Percentiles rank a stretch among this genome's conserved stretches.
phyloP scores from a whole-genome alignment of 23 red algal species.

The Cyanidiococcus yangmingshanensis region DNA sequence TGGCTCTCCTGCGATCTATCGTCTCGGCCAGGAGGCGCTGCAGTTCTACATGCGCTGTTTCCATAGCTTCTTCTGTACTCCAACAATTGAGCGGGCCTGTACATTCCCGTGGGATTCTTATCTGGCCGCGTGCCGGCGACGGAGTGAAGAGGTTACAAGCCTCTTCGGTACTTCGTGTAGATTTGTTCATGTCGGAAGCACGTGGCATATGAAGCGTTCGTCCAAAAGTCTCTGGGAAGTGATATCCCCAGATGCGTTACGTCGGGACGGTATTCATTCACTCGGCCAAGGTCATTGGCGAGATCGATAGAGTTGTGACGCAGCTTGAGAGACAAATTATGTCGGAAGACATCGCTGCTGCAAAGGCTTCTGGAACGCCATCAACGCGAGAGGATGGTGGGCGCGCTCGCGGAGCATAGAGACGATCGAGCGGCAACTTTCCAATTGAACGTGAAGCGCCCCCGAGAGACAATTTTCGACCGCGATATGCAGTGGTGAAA shows the following conservation, averaged over 20 bases:
- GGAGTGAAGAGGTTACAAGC: not conserved
- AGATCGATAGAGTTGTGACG: not conserved
- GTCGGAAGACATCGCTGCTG: too few relatives aligned
- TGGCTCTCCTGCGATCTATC: not conserved
- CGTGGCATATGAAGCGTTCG: not conserved
- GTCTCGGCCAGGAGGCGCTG: not conserved
- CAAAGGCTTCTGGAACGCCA: too few relatives aligned
- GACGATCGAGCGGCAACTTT: too few relatives aligned
- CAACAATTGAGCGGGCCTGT: not conserved
- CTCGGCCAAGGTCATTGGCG: not conserved
- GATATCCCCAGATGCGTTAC: not conserved
- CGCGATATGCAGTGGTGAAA: too few relatives aligned
- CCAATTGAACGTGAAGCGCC: too few relatives aligned
- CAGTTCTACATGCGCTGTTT: not conserved
- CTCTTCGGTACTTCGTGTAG: not conserved
- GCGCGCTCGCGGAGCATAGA: too few relatives aligned
- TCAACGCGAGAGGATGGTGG: too few relatives aligned
- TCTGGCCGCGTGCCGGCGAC: not conserved
- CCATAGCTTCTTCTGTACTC: not conserved
- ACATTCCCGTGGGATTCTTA: not conserved
- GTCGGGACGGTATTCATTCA: not conserved
- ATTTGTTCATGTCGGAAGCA: not conserved
- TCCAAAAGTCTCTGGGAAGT: not conserved
- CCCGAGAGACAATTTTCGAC: too few relatives aligned
- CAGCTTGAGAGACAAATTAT: not conserved